Base-by-base conservation (phyloP, 2,329 filamentous ascomycete genomes). In the Fusarium fracticaudum region DNA sequence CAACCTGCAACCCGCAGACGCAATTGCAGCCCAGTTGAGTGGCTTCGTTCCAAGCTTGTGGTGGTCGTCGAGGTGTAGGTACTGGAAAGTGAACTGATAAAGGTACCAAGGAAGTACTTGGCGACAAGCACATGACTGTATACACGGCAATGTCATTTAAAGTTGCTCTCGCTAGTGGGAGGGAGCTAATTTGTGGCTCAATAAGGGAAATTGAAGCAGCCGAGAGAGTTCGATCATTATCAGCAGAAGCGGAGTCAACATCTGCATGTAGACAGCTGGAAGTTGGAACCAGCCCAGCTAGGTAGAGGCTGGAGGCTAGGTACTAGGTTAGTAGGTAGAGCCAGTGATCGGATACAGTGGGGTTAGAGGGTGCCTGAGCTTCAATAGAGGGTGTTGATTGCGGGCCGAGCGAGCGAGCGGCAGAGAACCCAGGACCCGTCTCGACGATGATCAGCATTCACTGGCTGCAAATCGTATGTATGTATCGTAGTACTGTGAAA, bases 111-210 rank as follows among this genome's bases (percentile, higher is more conserved):
- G 35, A 22, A 45, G 35, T 70, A 70, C 67, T 33, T 65, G 31
- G n/a, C 33, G 29, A 26, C 8, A 31, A 18, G 22, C 35, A 35
- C 33, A 44, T 31, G 15, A 29, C 18, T 35, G 15, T 15, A 41
- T 26, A 29, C 53, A 37, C 12, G 22, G 20, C 18, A 53, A n/a
- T 47, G 67, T 70, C 26, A 29, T 54, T 44, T 54, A 22, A 60
- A 66, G 67, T 70, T 53, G 33, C 66, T 53, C 44, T 70, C 60
- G 43, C 57, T 68, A 70, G 45, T 44, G 66, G 45, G 59, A 70
- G 66, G 66, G 68, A 69, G 60, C 72, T 73, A 51, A 58, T 63
- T 73, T 75, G 72, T 75, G 72, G 69, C 72, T 75, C 69, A 65
- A 71, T 43, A 64, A 65, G 61, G 72, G 69, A 70, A 74, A 75